Percentiles rank a stretch among this genome's conserved stretches.
Conservation (phyloP, 1,284 basidiomycete genomes). For the Schizopora paradoxa region DNA sequence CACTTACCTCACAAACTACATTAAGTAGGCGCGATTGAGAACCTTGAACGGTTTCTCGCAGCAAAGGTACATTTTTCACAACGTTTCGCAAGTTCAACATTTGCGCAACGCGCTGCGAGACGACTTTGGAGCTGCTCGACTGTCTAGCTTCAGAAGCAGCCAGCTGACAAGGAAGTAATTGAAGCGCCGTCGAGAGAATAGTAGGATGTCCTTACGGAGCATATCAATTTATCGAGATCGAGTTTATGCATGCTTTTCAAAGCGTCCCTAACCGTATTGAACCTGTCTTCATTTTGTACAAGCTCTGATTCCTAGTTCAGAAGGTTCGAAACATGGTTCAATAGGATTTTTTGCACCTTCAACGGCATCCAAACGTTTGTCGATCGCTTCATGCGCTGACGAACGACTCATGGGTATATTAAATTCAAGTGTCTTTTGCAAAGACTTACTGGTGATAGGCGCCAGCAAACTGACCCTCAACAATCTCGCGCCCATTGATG, state of each 20-base stretch:
- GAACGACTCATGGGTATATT: slow-evolving; percentile 3
- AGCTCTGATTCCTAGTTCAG: slow-evolving; percentile 48
- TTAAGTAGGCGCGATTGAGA: slow-evolving; percentile 55
- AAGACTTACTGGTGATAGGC: slow-evolving; percentile 62
- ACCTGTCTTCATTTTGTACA: slow-evolving; percentile 69
- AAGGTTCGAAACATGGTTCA: not conserved
- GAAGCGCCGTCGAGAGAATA: not conserved
- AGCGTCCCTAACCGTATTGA: slow-evolving; percentile 61
- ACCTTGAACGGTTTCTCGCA: slow-evolving; percentile 57
- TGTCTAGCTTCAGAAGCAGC: slow-evolving; percentile 54
- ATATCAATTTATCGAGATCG: slow-evolving; percentile 86
- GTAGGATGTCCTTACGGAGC: slow-evolving; percentile 43
- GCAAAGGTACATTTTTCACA: slow-evolving; percentile 56
- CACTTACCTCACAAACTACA: slow-evolving; percentile 53
- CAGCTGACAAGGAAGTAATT: slow-evolving; percentile 38
- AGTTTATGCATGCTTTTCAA: slow-evolving; percentile 70
- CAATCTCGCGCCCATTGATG: slow-evolving; percentile 81
- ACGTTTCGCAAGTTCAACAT: slow-evolving; percentile 72
- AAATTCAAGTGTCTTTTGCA: slow-evolving; percentile 1
- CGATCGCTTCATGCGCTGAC: slow-evolving; percentile 57
- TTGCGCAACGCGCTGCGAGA: slow-evolving; percentile 65
- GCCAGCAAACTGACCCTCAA: slow-evolving; percentile 80
- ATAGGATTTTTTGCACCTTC: slow-evolving; percentile 45
- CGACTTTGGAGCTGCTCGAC: slow-evolving; percentile 50
- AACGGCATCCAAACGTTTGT: slow-evolving; percentile 79